Percentiles rank a stretch among this genome's conserved stretches.
phyloP scores from a whole-genome alignment of 2,329 filamentous ascomycete species.

The Sclerotinia trifoliorum region DNA sequence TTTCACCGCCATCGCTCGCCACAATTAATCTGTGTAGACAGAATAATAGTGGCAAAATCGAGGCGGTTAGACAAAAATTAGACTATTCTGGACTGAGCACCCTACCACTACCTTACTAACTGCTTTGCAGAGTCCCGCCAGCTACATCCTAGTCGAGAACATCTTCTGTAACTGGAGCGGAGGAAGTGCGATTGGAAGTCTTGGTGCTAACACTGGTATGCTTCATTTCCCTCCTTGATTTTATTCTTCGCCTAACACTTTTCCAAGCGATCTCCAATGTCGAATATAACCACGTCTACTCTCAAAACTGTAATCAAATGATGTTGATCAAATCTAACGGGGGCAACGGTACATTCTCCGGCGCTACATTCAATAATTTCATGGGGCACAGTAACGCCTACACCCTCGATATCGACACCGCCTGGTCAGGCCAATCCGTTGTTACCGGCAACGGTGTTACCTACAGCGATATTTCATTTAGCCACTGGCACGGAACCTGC shows the following conservation, averaged over 20 bases:
- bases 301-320: slow-evolving; percentile 59
- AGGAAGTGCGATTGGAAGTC: slow-evolving; percentile 57
- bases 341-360: slow-evolving; percentile 51
- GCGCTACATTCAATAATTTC: slow-evolving; percentile 56
- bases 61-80: too few relatives aligned
- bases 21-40: too few relatives aligned
- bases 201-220: slow-evolving; percentile 46
- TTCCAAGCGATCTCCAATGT: slow-evolving; percentile 50
- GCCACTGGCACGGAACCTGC: slow-evolving; percentile 57
- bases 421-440: slow-evolving; percentile 49
- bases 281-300: slow-evolving; percentile 58
- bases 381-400: slow-evolving; percentile 60
- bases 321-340: slow-evolving; percentile 62
- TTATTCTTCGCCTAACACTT: neutral
- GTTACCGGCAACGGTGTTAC: slow-evolving; percentile 51
- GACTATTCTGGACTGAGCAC: too few relatives aligned
- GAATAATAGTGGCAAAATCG: too few relatives aligned
- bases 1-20: too few relatives aligned
- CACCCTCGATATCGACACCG: slow-evolving; percentile 54
- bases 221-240: neutral
- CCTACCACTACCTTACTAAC: neutral
- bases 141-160: slow-evolving; percentile 57
- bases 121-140: slow-evolving; percentile 48
- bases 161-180: slow-evolving; percentile 63
- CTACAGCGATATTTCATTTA: slow-evolving; percentile 52